Conservation (phyloP, 2,329 filamentous ascomycete species). For the Ustilaginoidea virens region DNA sequence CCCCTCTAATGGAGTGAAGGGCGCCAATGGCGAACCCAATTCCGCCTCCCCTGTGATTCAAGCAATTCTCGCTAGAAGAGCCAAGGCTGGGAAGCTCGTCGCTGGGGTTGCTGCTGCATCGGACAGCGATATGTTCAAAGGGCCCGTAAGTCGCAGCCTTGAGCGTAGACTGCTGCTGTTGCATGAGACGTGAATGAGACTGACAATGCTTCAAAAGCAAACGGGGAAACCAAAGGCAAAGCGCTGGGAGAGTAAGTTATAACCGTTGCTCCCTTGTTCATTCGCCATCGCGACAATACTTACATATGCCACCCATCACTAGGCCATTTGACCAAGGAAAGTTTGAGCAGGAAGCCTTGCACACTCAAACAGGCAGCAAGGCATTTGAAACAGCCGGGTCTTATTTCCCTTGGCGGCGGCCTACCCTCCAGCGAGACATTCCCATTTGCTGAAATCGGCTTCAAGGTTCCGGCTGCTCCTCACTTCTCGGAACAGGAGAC, state of each 20-base stretch:
- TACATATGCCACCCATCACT: not conserved
- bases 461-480: slow-evolving; percentile 57
- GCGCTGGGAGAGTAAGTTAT: slow-evolving; percentile 64
- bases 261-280: not conserved
- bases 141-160: slow-evolving; percentile 32
- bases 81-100: slow-evolving; percentile 55
- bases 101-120: slow-evolving; percentile 64
- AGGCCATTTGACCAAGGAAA: slow-evolving; percentile 49
- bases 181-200: too few relatives aligned
- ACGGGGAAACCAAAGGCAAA: slow-evolving; percentile 58
- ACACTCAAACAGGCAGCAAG: slow-evolving; percentile 73
- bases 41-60: slow-evolving; percentile 12
- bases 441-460: slow-evolving; percentile 63
- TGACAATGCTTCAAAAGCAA: slow-evolving; percentile 13
- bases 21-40: slow-evolving; percentile 2
- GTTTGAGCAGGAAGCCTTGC: slow-evolving; percentile 42
- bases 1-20: slow-evolving; percentile 8
- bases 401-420: slow-evolving; percentile 88
- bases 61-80: slow-evolving; percentile 28
- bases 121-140: slow-evolving; percentile 74
- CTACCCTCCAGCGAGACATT: slow-evolving; percentile 82
- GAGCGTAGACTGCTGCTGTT: too few relatives aligned
- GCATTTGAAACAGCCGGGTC: slow-evolving; percentile 62
- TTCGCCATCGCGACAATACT: slow-evolving; percentile 1
- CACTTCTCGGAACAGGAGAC: slow-evolving; percentile 58